Evolutionary conservation across 768 basidiomycete genomes (phyloP).

Genomic region (Leccinum longicurvipes): DNA sequence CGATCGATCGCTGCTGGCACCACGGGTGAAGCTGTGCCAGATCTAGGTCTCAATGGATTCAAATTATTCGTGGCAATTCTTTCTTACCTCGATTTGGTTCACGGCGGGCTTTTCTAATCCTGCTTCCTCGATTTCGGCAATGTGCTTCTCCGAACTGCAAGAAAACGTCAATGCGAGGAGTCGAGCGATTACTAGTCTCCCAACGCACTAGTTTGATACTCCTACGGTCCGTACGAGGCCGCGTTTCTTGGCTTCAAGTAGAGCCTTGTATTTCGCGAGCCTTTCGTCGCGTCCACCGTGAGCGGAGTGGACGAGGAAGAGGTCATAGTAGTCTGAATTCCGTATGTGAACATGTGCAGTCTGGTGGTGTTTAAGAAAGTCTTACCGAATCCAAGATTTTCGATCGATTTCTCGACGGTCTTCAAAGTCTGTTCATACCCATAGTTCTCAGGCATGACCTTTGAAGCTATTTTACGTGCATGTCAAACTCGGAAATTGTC

Average conservation of each 20-base stretch:
- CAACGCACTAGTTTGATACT: slow-evolving; percentile 46
- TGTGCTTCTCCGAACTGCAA: slow-evolving; percentile 25
- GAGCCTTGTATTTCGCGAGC: slow-evolving; percentile 39
- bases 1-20: slow-evolving; percentile 76
- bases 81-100: slow-evolving; percentile 27
- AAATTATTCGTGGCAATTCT: background rate
- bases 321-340: slow-evolving; percentile 40
- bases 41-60: background rate
- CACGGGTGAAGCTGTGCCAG: slow-evolving; percentile 62
- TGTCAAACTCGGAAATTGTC: background rate
- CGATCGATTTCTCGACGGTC: slow-evolving; percentile 22
- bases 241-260: slow-evolving; percentile 32
- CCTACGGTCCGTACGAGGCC: slow-evolving; percentile 41
- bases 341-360: background rate
- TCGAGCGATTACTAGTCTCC: background rate
- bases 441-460: slow-evolving; percentile 1
- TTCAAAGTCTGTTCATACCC: slow-evolving; percentile 17
- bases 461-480: slow-evolving; percentile 19
- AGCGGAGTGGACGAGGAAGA: slow-evolving; percentile 47
- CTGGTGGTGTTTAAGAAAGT: background rate
- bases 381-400: slow-evolving; percentile 20
- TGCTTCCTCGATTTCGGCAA: slow-evolving; percentile 23
- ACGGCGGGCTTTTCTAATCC: slow-evolving; percentile 29
- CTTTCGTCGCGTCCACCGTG: slow-evolving; percentile 36
- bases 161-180: background rate